Conservation (phyloP, 345 rosid genomes). For the Balakata baccata region DNA sequence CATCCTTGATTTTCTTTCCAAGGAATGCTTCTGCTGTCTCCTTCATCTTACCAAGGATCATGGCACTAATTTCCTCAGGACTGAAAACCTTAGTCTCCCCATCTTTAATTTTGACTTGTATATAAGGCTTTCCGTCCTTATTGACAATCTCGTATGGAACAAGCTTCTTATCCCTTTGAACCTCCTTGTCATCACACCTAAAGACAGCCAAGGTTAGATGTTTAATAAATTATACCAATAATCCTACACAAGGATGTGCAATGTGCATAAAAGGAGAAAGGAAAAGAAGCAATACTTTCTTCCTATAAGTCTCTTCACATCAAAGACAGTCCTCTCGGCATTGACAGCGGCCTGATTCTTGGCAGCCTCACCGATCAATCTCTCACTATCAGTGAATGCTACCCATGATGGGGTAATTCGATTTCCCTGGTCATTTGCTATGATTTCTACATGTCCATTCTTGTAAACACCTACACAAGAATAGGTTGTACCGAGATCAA, state of each 20-base stretch:
- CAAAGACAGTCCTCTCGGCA: slow-evolving; percentile 28
- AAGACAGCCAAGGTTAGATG: neutral
- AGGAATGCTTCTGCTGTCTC: slow-evolving; percentile 35
- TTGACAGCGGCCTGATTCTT: slow-evolving; percentile 26
- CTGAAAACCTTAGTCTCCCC: slow-evolving; percentile 28
- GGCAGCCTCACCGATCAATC: slow-evolving; percentile 31
- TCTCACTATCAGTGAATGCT: slow-evolving; percentile 24
- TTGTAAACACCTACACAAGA: slow-evolving; percentile 27
- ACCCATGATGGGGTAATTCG: slow-evolving; percentile 34
- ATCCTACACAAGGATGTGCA: neutral
- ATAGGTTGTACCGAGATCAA: slow-evolving; percentile 22
- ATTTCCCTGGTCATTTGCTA: slow-evolving; percentile 35
- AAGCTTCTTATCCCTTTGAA: slow-evolving; percentile 31
- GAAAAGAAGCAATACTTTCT: slow-evolving; percentile 16
- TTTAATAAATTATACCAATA: neutral
- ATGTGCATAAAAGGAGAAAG: neutral
- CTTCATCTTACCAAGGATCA: slow-evolving; percentile 29
- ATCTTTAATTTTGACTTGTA: slow-evolving; percentile 26
- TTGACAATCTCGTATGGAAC: slow-evolving; percentile 33
- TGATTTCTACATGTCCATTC: slow-evolving; percentile 26
- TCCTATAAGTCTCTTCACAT: slow-evolving; percentile 32
- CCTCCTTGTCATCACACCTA: slow-evolving; percentile 32
- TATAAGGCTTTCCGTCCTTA: slow-evolving; percentile 32
- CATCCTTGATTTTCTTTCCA: slow-evolving; percentile 38
- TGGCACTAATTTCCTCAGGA: slow-evolving; percentile 35